Evolutionary conservation across 768 basidiomycete species (phyloP).

Genomic region (Goffeauzyma gilvescens): DNA sequence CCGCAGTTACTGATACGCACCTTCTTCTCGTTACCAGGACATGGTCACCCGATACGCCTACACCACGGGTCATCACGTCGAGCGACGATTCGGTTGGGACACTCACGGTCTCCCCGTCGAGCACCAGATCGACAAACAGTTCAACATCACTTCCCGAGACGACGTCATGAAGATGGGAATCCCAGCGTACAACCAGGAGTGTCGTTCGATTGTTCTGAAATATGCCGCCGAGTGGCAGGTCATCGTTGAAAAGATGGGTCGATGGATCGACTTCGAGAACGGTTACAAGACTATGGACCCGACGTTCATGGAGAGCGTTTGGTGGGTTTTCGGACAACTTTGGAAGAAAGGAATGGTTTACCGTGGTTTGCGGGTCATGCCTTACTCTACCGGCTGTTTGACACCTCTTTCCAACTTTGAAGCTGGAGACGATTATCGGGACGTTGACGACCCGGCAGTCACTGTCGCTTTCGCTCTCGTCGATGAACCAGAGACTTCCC

Average conservation of each 20-base stretch:
- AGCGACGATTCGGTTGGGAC: slow-evolving; percentile 94
- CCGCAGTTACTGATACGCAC: too few species aligned
- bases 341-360: slow-evolving; percentile 85
- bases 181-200: slow-evolving; percentile 92
- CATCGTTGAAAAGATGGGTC: slow-evolving; percentile 93
- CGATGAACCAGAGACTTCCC: slow-evolving; percentile 71
- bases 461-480: slow-evolving; percentile 83
- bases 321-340: slow-evolving; percentile 97
- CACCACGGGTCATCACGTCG: slow-evolving; percentile 77
- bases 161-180: slow-evolving; percentile 94
- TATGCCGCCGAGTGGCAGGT: slow-evolving; percentile 83
- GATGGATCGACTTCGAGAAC: slow-evolving; percentile 99
- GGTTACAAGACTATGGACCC: slow-evolving; percentile 95
- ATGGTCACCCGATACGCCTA: slow-evolving; percentile 93
- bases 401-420: slow-evolving; percentile 97
- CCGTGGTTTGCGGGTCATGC: slow-evolving; percentile 85
- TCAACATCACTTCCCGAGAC: slow-evolving; percentile 74
- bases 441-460: slow-evolving; percentile 80
- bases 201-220: slow-evolving; percentile 89
- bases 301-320: slow-evolving; percentile 90
- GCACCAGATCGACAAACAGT: slow-evolving; percentile 94
- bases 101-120: slow-evolving; percentile 97
- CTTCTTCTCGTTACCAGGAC: slow-evolving; percentile 42
- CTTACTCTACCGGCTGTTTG: slow-evolving; percentile 87
- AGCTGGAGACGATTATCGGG: slow-evolving; percentile 74